Conservation (phyloP, 176 grass and related monocot species). For the Carex myosuroides region DNA sequence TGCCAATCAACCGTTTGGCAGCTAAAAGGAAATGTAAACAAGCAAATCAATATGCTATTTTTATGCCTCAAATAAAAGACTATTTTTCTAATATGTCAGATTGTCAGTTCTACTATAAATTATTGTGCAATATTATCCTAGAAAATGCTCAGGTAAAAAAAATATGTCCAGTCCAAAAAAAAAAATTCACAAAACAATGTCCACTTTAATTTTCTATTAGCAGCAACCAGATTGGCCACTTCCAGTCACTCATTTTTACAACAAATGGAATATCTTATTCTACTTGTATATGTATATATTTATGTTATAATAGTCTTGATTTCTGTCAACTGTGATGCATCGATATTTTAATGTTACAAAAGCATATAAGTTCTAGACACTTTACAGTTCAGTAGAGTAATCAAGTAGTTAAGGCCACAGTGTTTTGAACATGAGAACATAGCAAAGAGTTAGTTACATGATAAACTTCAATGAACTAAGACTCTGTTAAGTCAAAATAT, state of each 20-base stretch:
- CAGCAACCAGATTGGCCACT: too few relatives aligned
- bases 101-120: not conserved
- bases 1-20: constrained; percentile 38
- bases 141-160: not conserved
- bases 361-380: not conserved
- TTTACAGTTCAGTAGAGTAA: not conserved
- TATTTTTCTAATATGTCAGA: not conserved
- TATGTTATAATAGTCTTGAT: not conserved
- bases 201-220: too few relatives aligned
- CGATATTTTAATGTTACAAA: not conserved
- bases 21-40: not conserved
- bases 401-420: not conserved
- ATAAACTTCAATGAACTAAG: not conserved
- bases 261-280: too few relatives aligned
- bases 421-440: not conserved
- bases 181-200: not conserved
- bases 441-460: not conserved
- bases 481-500: not conserved
- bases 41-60: not conserved
- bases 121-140: too few relatives aligned
- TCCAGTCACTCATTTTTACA: too few relatives aligned
- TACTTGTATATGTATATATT: too few relatives aligned
- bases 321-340: not conserved
- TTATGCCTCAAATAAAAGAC: not conserved
- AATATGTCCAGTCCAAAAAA: not conserved